These are phyloP conservation scores for Annulohypoxylon nitens DNA, from an alignment of 495 filamentous ascomycete genomes.

Conservation along the genomic window DNA sequence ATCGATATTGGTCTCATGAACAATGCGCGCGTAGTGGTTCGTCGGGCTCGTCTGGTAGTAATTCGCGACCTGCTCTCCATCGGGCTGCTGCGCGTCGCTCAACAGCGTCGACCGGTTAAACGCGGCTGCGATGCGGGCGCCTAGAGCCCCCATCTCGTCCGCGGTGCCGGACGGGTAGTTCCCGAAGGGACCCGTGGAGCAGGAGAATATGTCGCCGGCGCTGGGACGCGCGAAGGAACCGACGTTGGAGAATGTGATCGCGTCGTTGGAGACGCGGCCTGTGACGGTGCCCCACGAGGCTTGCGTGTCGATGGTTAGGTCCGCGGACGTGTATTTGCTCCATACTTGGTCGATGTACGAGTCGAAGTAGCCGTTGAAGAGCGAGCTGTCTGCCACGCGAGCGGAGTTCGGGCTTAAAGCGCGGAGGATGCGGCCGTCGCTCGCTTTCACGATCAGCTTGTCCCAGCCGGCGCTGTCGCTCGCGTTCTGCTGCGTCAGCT, in stretches of 20 bases:
- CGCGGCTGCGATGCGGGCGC: slow-evolving; percentile 75
- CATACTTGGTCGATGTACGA: slow-evolving; percentile 75
- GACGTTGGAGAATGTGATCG: slow-evolving; percentile 64
- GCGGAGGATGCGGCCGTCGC: slow-evolving; percentile 67
- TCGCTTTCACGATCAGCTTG: slow-evolving; percentile 66
- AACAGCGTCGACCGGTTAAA: slow-evolving; percentile 77
- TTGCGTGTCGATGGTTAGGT: slow-evolving; percentile 75
- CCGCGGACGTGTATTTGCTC: slow-evolving; percentile 64
- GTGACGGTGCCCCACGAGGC: slow-evolving; percentile 60
- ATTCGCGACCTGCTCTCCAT: slow-evolving; percentile 55
- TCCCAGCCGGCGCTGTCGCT: slow-evolving; percentile 73
- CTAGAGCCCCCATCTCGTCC: slow-evolving; percentile 63
- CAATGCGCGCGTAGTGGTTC: slow-evolving; percentile 78
- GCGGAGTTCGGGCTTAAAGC: slow-evolving; percentile 76
- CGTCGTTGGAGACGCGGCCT: slow-evolving; percentile 62
- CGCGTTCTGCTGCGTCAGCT: slow-evolving; percentile 65
- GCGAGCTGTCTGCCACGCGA: slow-evolving; percentile 61
- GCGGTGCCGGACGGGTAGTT: slow-evolving; percentile 53
- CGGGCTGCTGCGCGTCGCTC: slow-evolving; percentile 62
- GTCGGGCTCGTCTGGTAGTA: slow-evolving; percentile 71
- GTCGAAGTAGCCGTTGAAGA: slow-evolving; percentile 74
- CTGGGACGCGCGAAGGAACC: slow-evolving; percentile 69
- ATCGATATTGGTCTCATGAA: slow-evolving; percentile 73
- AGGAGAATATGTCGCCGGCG: slow-evolving; percentile 76
- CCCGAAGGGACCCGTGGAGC: slow-evolving; percentile 77